Evolutionary conservation across 495 filamentous ascomycete genomes (phyloP), one percentile per base, ranked within the genome.

Genomic region (Tuber microsphaerosporum): DNA sequence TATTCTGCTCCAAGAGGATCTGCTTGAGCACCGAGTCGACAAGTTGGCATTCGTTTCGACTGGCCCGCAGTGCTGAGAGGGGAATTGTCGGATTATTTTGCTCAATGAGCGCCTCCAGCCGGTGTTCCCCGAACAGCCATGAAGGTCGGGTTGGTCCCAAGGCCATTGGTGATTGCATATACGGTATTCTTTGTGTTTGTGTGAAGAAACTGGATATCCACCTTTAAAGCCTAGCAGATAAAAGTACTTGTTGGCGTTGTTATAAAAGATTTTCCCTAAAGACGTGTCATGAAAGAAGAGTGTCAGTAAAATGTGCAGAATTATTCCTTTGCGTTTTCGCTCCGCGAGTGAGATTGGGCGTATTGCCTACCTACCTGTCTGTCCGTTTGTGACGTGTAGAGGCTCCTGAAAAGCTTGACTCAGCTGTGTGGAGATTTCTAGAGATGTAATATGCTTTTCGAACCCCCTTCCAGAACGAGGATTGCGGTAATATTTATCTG

Each of bases 41-140:
- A 17, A 81, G 77, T 2, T 61, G 19, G 45, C 78, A 81, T 42
- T 44, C 43, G 71, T 80, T 81, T 73, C 79, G 78, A 34, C 44
- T 61, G 39, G 37, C 70, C 6, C 75, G 65, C 2, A 81, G 70
- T 14, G 70, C 17, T 2, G 73, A 75, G 31, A 79, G 61, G 19
- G 72, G 69, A 19, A 79, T 37, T 1, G 70, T 65, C 2, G 44
- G 73, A 34, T 79, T 73, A 16, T 73, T 70, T 19, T 46, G 31
- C 46, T 79, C 76, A 72, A 79, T 45, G 26, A 79, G 70, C 20
- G 19, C 34, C 45, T 79, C 77, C 34, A 79, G 70, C 22, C 72
- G 43, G 16, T n/a, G 41, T 37, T 56, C 70, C 1, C 68, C n/a
- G 44, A 70, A 79, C 42, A 79, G 44, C 77, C 77, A 79, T n/a